Conservation (phyloP, 352 stramenopile genomes). For the Blastocystis sp. region DNA sequence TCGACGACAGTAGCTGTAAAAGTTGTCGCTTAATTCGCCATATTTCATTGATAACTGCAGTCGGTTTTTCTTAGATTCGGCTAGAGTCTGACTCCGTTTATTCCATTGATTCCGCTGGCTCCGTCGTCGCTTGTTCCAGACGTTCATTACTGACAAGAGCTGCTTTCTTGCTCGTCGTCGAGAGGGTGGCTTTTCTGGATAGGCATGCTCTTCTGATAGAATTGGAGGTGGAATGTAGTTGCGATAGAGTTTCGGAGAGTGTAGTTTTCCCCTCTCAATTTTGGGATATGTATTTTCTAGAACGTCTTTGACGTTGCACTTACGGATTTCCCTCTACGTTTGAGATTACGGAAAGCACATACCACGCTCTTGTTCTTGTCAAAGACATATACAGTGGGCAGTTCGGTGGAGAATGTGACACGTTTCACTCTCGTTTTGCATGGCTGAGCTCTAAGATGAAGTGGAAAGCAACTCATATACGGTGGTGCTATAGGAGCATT, state of each 20-base stretch:
- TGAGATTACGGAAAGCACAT: not conserved
- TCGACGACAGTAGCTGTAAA: slow-evolving; percentile 52
- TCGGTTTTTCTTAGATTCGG: not conserved
- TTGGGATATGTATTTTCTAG: not conserved
- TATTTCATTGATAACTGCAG: slow-evolving; percentile 28
- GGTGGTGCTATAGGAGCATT: not conserved
- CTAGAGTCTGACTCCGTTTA: not conserved
- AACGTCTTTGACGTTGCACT: not conserved
- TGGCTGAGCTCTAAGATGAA: not conserved
- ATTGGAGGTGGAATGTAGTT: not conserved
- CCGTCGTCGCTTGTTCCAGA: not conserved
- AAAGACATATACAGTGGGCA: not conserved
- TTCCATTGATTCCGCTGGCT: not conserved
- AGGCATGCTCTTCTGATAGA: not conserved
- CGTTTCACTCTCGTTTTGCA: not conserved
- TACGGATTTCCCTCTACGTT: not conserved
- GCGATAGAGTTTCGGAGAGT: not conserved
- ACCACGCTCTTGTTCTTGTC: not conserved
- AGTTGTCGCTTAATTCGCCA: slow-evolving; percentile 42
- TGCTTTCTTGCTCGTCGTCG: not conserved
- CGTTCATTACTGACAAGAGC: not conserved
- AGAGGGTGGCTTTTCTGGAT: not conserved
- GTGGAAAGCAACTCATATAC: not conserved
- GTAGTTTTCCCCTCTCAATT: not conserved
- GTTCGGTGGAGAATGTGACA: not conserved